Conservation (phyloP, 1,284 basidiomycete species). For the Malassezia yamatoensis region DNA sequence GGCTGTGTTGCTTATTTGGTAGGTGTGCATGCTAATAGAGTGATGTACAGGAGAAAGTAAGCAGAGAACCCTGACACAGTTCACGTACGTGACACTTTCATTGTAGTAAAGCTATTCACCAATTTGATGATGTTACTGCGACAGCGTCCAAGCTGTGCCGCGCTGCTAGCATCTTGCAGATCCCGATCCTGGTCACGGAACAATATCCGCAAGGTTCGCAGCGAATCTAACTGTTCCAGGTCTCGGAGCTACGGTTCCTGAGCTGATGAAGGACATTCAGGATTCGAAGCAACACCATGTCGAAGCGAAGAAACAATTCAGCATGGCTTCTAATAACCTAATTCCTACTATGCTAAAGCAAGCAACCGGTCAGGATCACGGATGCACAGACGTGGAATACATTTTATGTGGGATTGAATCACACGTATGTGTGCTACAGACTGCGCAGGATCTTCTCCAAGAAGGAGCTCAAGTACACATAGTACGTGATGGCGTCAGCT, state of each 20-base stretch:
- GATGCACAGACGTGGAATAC: neutral
- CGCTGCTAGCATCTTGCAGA: constrained; percentile 1
- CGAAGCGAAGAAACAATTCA: neutral
- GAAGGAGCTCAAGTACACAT: neutral
- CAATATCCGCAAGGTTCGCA: constrained; percentile 1
- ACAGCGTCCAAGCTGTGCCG: neutral
- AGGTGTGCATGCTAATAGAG: neutral
- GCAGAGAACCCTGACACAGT: neutral
- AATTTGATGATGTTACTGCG: neutral
- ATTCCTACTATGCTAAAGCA: neutral
- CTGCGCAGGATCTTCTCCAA: neutral
- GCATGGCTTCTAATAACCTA: neutral
- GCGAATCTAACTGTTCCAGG: neutral
- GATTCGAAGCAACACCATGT: neutral
- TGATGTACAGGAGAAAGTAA: constrained; percentile 6
- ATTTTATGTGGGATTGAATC: constrained; percentile 10
- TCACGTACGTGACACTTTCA: neutral
- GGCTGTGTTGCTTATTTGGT: constrained; percentile 2
- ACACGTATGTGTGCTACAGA: constrained; percentile 7
- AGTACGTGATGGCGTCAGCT: neutral
- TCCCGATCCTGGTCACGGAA: constrained; percentile 6
- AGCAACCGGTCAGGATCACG: neutral
- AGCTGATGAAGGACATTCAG: neutral
- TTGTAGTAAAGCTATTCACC: neutral
- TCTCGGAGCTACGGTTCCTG: neutral